Base-by-base conservation (phyloP, 352 stramenopile species). In the Elongisporangium prolatum region DNA sequence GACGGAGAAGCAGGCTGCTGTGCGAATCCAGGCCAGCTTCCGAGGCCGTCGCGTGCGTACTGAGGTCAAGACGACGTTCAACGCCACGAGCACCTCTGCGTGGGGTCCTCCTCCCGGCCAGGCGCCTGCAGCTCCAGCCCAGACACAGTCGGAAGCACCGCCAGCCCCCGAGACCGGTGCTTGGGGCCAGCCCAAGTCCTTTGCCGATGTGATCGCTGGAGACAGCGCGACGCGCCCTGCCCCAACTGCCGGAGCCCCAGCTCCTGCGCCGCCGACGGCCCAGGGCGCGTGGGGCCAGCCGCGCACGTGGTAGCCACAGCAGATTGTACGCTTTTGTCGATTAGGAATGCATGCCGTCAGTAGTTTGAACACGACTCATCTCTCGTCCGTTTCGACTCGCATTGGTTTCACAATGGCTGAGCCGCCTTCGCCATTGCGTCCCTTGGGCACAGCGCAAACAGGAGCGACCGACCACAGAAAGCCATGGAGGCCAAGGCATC, bases 11-110 rank as follows among this genome's bases (percentile, higher is more conserved):
- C 81, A 95, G 57, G 85, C 85, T 0, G 85, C 85, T 1, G 67
- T 75, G 38, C 90, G 89, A 64, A 91, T 95, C 59, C 83, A 93
- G 59, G 73, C 83, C 8, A 64, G 81, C 18, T 22, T 84, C 38
- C 85, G 85, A 54, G 85, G 85, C 34, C 55, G 66, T 57, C 72
- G 21, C 75, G 77, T 22, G 54, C 73, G 50, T 71, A 72, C n/a
- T 61, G 57, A 37, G 47, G 9, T 7, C 56, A 49, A 17, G 52
- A 60, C 4, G 40, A 75, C 37, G 54, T 68, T 60, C 57, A 55
- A 59, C 64, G 61, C 34, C 68, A 75, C 48, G 28, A 40, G 60
- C 60, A 20, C 71, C 68, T 4, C 71, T 65, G 17, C 71, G 65
- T 80, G 71, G 71, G 71, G 71, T 10, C 71, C 68, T 3, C 71